Conservation (phyloP, 106 monocot genomes). For the Allium sativum region DNA sequence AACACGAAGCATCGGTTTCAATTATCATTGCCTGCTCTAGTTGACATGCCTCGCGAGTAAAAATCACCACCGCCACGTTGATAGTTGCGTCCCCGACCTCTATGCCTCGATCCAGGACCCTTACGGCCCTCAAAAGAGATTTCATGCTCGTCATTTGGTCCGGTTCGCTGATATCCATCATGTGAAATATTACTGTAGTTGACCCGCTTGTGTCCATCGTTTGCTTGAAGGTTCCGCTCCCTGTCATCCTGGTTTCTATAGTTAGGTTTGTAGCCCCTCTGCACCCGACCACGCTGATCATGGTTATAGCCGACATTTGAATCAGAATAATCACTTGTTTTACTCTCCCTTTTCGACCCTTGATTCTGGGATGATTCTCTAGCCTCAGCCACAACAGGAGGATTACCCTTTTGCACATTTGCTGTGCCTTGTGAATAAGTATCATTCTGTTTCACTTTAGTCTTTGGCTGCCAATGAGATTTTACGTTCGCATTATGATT, state of each 20-base stretch:
- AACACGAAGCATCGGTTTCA: neutral
- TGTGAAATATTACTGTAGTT: constrained; percentile 4
- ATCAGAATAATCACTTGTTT: neutral
- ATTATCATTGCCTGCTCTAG: constrained; percentile 11
- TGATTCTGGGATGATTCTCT: neutral
- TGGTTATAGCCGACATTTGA: neutral
- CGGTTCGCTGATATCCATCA: constrained; percentile 33
- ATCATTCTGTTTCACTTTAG: neutral
- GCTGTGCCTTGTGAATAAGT: neutral
- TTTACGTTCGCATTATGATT: neutral
- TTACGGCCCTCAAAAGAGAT: constrained; percentile 1
- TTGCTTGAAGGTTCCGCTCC: constrained; percentile 11
- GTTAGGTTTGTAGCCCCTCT: constrained; percentile 14
- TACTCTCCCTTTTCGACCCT: neutral
- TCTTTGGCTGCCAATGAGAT: constrained; percentile 10
- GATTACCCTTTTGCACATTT: neutral
- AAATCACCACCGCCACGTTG: constrained; percentile 23
- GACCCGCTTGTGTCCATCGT: constrained; percentile 15
- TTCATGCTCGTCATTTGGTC: constrained; percentile 13
- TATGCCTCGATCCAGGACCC: constrained; percentile 20
- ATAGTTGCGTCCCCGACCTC: constrained; percentile 24
- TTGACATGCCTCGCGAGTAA: constrained; percentile 7
- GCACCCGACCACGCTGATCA: neutral
- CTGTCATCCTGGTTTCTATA: constrained; percentile 8
- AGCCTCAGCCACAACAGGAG: neutral